A percentile compares a stretch with the other conserved stretches of the same genome.
Conservation (phyloP, 768 basidiomycete genomes). For the Tephrocybe sp. region DNA sequence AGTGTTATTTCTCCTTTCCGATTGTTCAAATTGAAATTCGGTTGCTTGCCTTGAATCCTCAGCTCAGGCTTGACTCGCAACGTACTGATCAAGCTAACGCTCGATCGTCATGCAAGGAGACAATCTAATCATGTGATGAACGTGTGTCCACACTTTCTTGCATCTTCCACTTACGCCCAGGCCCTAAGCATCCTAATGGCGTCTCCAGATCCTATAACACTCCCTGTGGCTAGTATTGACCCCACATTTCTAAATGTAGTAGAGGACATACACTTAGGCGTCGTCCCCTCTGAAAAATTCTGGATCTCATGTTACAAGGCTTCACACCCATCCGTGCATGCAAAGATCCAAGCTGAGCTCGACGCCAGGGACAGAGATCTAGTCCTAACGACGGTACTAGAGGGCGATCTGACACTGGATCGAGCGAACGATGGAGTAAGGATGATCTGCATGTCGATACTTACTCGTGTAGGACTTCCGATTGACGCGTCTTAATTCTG, state of each 20-base stretch:
- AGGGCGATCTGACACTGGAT: conserved; percentile 46
- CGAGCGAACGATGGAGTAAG: conserved; percentile 30
- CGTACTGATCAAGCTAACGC: no score
- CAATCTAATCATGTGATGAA: no score
- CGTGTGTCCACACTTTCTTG: no score
- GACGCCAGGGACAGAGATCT: conserved; percentile 54
- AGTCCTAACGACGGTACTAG: conserved; percentile 44
- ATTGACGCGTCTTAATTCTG: conserved; percentile 1
- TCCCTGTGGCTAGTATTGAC: conserved; percentile 61
- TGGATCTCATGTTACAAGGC: conserved; percentile 76
- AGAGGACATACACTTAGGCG: conserved; percentile 60
- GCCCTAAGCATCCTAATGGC: background rate
- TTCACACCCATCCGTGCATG: conserved; percentile 57
- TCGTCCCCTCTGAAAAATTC: conserved; percentile 58
- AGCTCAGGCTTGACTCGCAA: no score
- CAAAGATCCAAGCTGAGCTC: conserved; percentile 54
- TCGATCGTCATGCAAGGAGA: no score
- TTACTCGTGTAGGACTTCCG: background rate
- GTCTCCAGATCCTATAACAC: conserved; percentile 14
- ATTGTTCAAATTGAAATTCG: no score
- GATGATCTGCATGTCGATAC: background rate
- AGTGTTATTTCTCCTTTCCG: no score
- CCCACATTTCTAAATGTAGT: conserved; percentile 60
- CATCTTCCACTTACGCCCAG: no score
- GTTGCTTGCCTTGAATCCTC: no score